These are phyloP conservation scores for Fusarium protoensiforme DNA, from an alignment of 2,329 filamentous ascomycete species.

Conservation along the genomic window DNA sequence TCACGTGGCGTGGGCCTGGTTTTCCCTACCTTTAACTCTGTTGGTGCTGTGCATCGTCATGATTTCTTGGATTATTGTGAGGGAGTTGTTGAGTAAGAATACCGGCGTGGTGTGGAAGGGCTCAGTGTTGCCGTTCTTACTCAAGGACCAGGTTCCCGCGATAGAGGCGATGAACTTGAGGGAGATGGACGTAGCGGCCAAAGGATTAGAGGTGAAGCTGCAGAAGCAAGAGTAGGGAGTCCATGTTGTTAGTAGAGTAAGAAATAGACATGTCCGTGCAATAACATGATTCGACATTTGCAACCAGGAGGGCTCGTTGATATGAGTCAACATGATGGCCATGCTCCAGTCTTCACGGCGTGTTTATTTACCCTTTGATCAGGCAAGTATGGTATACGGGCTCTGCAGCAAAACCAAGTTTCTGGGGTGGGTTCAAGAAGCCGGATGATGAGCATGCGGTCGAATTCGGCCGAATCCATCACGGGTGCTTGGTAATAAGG, in stretches of 20 bases:
- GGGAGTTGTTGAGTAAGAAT: background rate
- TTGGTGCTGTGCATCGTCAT: background rate
- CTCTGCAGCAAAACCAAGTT: background rate
- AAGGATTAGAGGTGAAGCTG: background rate
- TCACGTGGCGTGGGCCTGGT: conserved; percentile 3
- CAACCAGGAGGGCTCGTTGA: background rate
- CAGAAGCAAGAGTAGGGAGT: background rate
- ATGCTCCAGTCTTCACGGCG: background rate
- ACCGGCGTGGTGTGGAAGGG: background rate
- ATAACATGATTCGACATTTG: background rate
- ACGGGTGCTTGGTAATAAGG: background rate
- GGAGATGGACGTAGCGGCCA: background rate
- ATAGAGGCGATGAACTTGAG: background rate
- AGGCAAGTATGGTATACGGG: background rate
- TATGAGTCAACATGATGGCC: background rate
- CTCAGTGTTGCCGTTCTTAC: conserved; percentile 5
- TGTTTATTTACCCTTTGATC: background rate
- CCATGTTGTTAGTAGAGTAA: background rate
- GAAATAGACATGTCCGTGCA: background rate
- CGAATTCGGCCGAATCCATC: background rate
- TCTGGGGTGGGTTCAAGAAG: background rate
- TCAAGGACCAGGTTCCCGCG: background rate
- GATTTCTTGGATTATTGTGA: background rate
- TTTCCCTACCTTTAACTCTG: conserved; percentile 1
- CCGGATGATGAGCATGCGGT: background rate